These are phyloP conservation scores for Leersia perrieri DNA, from an alignment of 176 grass and related monocot genomes.

Conservation along the genomic window DNA sequence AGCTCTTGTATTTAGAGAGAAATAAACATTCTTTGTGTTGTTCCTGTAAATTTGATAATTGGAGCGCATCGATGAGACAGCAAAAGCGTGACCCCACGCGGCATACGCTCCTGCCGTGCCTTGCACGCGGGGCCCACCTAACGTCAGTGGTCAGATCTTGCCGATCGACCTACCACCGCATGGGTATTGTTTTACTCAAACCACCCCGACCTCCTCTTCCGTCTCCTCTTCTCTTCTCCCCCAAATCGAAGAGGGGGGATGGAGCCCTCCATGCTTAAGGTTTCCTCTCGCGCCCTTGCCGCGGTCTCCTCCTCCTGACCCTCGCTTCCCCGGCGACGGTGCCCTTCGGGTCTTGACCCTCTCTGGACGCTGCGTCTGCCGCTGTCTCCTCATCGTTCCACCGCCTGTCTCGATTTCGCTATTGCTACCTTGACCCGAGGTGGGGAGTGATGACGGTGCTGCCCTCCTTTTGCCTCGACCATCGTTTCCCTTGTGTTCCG, in stretches of 20 bases:
- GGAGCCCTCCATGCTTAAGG: neutral
- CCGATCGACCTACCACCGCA: neutral
- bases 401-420: neutral
- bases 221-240: neutral
- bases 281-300: slow-evolving; percentile 13
- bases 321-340: no score
- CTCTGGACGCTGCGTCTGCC: no score
- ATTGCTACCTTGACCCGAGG: neutral
- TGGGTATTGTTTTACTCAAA: slow-evolving; percentile 18
- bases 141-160: slow-evolving; percentile 29
- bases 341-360: neutral
- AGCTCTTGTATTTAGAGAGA: neutral
- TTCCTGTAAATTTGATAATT: no score
- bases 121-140: neutral
- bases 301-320: neutral
- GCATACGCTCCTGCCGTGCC: neutral
- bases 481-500: no score
- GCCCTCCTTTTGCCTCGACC: neutral
- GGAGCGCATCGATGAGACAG: neutral
- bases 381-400: neutral
- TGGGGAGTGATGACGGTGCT: neutral
- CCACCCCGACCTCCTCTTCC: neutral
- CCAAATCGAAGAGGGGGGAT: no score
- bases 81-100: neutral
- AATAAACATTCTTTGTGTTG: no score